Base-by-base conservation (phyloP, 805 yeast species). In the Metschnikowia kofuensis region DNA sequence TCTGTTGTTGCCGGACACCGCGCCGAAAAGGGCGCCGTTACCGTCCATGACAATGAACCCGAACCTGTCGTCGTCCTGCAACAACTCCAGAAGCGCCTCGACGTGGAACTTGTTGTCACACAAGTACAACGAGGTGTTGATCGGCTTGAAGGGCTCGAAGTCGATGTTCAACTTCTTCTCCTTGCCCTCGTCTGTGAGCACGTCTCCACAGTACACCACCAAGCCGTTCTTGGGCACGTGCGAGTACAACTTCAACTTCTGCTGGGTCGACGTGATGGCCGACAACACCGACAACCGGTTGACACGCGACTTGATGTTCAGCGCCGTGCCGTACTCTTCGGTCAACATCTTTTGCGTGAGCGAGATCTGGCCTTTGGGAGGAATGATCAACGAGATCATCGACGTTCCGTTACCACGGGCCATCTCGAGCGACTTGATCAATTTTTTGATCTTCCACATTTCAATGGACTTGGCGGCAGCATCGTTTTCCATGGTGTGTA, bases 21-120 rank as follows among this genome's bases (percentile, higher is more conserved):
- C 80, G 72, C 99, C 99, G 61, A 94, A 94, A 58, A 94, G 77
- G 2, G 97, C 89, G 52, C 99, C 99, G 69, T 91, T 90, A 89
- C 99, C 99, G 74, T 94, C 99, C 99, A 94, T 94, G 62, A 94
- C 86, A 60, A 94, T 95, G 74, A 94, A 94, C 44, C 99, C 99
- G 61, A 92, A 94, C 70, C 87, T 83, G 68, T 95, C 97, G 71
- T 94, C 99, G 56, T 89, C 84, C 75, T 94, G 97, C 56, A 94
- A 78, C 64, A 94, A 79, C 74, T 94, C 99, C 40, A 96, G 80
- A 47, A 94, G 79, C 7, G 96, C 97, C 74, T 94, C 99, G 30
- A 96, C 95, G 69, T 94, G 99, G 78, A 94, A 94, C 69, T 92
- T 92, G 76, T 91, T 92, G 77, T 94, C 99, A 82, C 99, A 94